Conservation (phyloP, 371 early-diverging fungal genomes). For the Apophysomyces elegans region DNA sequence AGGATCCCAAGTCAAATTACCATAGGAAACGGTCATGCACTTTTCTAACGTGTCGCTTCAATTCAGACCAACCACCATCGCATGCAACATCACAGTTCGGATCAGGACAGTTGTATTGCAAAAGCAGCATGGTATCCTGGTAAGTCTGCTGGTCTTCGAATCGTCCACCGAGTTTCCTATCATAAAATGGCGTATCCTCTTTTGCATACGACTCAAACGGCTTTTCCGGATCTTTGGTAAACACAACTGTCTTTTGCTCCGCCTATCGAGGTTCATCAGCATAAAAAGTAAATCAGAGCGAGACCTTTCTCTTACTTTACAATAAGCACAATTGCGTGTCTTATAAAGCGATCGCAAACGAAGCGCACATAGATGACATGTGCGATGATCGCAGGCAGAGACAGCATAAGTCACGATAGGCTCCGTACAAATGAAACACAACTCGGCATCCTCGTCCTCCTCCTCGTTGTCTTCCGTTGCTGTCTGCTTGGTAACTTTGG, state of each 20-base stretch:
- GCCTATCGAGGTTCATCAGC: constrained; percentile 38
- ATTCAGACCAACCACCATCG: constrained; percentile 78
- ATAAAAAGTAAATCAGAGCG: background rate
- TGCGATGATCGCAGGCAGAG: constrained; percentile 90
- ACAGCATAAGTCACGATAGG: constrained; percentile 80
- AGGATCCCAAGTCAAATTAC: constrained; percentile 36
- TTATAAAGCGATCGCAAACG: constrained; percentile 89
- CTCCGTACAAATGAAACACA: constrained; percentile 93
- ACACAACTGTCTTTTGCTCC: constrained; percentile 73
- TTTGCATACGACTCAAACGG: constrained; percentile 57
- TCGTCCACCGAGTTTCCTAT: constrained; percentile 69
- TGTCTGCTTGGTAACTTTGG: background rate
- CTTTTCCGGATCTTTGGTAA: constrained; percentile 67
- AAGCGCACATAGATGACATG: constrained; percentile 89
- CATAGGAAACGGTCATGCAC: constrained; percentile 80
- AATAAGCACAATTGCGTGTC: constrained; percentile 82
- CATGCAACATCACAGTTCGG: constrained; percentile 72
- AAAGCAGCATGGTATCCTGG: constrained; percentile 71
- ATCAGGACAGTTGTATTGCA: constrained; percentile 88
- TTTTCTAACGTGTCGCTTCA: constrained; percentile 81
- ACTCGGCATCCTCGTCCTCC: constrained; percentile 52
- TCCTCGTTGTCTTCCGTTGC: background rate
- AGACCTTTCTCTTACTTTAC: constrained; percentile 68
- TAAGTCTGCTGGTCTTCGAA: constrained; percentile 79
- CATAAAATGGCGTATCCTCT: constrained; percentile 50